Percentiles rank a stretch among this genome's conserved stretches.
These are phyloP conservation scores for Cucurbita argyrosperma DNA, from an alignment of 306 rosid genomes.

Conservation along the genomic window DNA sequence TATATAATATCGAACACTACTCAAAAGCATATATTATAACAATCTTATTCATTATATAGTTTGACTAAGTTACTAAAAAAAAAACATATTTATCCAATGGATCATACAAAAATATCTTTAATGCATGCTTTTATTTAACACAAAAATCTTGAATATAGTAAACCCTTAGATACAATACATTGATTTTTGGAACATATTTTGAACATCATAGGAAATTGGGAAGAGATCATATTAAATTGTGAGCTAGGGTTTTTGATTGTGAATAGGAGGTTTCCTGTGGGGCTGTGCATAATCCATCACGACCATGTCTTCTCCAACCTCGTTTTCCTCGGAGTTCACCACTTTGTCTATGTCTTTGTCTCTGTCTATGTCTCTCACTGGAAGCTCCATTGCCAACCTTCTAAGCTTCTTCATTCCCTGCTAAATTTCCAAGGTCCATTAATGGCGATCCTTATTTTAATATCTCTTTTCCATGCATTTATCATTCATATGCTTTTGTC, in stretches of 20 bases:
- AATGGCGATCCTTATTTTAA: background rate
- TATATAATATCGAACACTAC: too few relatives aligned
- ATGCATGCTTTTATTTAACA: too few relatives aligned
- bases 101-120: too few relatives aligned
- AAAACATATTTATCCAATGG: too few relatives aligned
- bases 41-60: too few relatives aligned
- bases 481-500: background rate
- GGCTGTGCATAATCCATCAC: constrained; percentile 71
- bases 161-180: background rate
- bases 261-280: constrained; percentile 85
- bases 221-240: background rate
- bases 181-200: background rate
- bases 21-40: too few relatives aligned
- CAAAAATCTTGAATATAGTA: background rate
- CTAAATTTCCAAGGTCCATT: background rate
- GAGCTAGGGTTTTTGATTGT: constrained; percentile 43
- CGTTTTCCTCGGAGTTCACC: constrained; percentile 19
- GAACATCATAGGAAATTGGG: background rate
- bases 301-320: constrained; percentile 28
- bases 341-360: constrained; percentile 22
- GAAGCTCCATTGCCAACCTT: constrained; percentile 12
- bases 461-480: background rate
- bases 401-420: constrained; percentile 4
- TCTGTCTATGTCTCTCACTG: background rate
- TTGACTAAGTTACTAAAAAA: too few relatives aligned